Evolutionary conservation across 2,329 filamentous ascomycete species (phyloP).

Genomic region (Coleophoma crateriformis): DNA sequence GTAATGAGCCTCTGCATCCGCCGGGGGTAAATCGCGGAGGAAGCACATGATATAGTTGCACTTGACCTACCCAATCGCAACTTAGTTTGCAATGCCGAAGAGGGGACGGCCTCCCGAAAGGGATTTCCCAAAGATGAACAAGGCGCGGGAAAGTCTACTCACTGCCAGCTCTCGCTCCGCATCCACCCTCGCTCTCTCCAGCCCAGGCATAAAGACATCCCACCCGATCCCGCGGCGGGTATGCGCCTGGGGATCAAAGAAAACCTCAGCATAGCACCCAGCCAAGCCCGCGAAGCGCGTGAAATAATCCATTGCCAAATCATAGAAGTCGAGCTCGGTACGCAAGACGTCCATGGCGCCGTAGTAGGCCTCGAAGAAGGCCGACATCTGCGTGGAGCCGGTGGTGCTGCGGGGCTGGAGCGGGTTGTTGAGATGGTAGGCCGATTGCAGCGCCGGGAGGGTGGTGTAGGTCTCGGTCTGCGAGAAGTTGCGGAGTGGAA

Average conservation of each 20-base stretch:
- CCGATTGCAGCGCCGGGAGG: background rate
- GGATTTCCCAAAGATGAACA: background rate
- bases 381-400: background rate
- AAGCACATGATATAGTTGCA: constrained; percentile 64
- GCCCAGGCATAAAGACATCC: constrained; percentile 54
- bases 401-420: constrained; percentile 42
- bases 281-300: constrained; percentile 52
- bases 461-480: constrained; percentile 55
- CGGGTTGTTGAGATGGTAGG: constrained; percentile 41
- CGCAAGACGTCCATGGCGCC: constrained; percentile 63
- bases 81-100: no score
- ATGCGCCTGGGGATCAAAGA: constrained; percentile 75
- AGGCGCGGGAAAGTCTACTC: constrained; percentile 23
- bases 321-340: constrained; percentile 59
- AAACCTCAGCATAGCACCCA: constrained; percentile 66
- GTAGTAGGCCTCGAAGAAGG: constrained; percentile 70
- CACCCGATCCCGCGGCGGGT: constrained; percentile 55
- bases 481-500: constrained; percentile 42
- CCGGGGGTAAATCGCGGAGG: constrained; percentile 59
- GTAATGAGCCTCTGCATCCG: constrained; percentile 42
- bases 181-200: constrained; percentile 49
- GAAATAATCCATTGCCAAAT: constrained; percentile 66
- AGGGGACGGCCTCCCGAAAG: no score
- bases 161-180: constrained; percentile 56
- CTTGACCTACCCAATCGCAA: constrained; percentile 4